Conservation (phyloP, 2,329 filamentous ascomycete genomes). For the Stachybotrys chartarum region DNA sequence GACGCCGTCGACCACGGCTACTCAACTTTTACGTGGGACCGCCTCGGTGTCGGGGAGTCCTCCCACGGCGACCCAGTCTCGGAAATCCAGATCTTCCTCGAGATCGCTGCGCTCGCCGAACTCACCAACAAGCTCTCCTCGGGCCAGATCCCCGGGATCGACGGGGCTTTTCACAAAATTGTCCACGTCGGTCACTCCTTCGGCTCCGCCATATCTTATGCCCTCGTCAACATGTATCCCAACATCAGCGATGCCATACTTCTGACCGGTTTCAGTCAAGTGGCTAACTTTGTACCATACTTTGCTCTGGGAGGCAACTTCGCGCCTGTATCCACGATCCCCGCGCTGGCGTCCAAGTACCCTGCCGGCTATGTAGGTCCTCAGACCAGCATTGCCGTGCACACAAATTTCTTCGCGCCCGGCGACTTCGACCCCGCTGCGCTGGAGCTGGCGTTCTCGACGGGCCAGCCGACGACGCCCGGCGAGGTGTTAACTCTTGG, state of each 20-base stretch:
- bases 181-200: constrained; percentile 60
- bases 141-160: constrained; percentile 35
- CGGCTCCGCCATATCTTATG: constrained; percentile 51
- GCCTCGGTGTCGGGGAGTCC: constrained; percentile 53
- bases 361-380: constrained; percentile 46
- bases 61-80: constrained; percentile 51
- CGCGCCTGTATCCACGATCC: constrained; percentile 29
- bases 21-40: constrained; percentile 54
- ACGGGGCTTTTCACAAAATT: constrained; percentile 30
- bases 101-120: constrained; percentile 48
- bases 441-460: constrained; percentile 34
- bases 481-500: constrained; percentile 54
- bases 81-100: constrained; percentile 50
- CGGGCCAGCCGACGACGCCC: constrained; percentile 47
- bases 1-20: constrained; percentile 48
- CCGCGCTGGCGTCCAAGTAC: constrained; percentile 21
- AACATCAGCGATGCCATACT: constrained; percentile 49
- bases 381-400: constrained; percentile 36
- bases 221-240: constrained; percentile 43
- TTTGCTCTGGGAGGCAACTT: constrained; percentile 41
- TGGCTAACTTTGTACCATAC: constrained; percentile 32
- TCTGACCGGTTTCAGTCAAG: constrained; percentile 52
- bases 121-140: constrained; percentile 43
- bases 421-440: constrained; percentile 48
- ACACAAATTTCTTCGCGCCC: constrained; percentile 46